phyloP scores from a whole-genome alignment of 306 rosid species.

The Vicia sativa region DNA sequence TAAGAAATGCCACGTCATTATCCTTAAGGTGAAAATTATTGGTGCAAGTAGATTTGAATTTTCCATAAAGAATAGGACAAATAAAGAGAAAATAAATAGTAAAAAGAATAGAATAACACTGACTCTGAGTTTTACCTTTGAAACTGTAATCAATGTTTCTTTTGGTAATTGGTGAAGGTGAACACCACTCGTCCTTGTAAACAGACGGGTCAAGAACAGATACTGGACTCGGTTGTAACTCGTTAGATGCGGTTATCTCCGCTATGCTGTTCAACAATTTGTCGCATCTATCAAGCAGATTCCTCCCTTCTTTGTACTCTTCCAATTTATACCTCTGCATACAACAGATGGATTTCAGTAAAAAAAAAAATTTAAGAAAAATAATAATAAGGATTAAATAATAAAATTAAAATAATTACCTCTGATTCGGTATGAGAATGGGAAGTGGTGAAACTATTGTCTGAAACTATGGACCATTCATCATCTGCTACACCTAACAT shows the following conservation, averaged over 20 bases:
- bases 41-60: slow-evolving; percentile 39
- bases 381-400: no score
- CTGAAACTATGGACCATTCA: slow-evolving; percentile 76
- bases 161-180: slow-evolving; percentile 87
- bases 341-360: neutral
- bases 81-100: neutral
- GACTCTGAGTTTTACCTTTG: slow-evolving; percentile 16
- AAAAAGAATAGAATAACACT: no score
- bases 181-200: slow-evolving; percentile 78
- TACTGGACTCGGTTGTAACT: slow-evolving; percentile 94
- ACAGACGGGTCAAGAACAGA: slow-evolving; percentile 91
- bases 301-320: slow-evolving; percentile 70
- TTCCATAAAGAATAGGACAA: slow-evolving; percentile 21
- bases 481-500: slow-evolving; percentile 54
- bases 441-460: slow-evolving; percentile 62
- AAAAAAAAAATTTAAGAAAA: neutral
- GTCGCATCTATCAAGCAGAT: slow-evolving; percentile 78
- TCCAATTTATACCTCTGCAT: slow-evolving; percentile 65
- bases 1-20: slow-evolving; percentile 23
- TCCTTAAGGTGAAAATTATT: slow-evolving; percentile 28
- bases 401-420: slow-evolving; percentile 39
- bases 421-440: slow-evolving; percentile 70
- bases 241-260: slow-evolving; percentile 66
- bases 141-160: slow-evolving; percentile 69
- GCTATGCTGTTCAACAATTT: slow-evolving; percentile 82